phyloP scores from a whole-genome alignment of 495 filamentous ascomycete species.

The Neurospora sp. region DNA sequence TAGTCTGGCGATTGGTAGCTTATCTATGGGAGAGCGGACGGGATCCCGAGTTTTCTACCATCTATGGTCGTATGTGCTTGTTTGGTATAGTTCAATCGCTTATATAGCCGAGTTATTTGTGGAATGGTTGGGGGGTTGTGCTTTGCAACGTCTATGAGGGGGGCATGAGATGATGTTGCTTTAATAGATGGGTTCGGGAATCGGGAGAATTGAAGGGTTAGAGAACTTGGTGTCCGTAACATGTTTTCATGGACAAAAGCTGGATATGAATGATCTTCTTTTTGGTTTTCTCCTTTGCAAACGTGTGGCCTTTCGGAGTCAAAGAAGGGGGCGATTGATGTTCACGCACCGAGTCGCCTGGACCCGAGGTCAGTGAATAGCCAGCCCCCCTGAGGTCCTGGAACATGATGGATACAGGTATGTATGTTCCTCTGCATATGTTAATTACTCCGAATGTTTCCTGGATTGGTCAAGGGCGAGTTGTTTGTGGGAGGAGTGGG shows the following conservation, averaged over 20 bases:
- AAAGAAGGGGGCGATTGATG: neutral
- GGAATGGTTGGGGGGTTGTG: neutral
- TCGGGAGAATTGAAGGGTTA: neutral
- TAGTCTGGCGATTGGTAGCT: constrained; percentile 15
- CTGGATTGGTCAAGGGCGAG: no score
- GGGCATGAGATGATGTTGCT: neutral
- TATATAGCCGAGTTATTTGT: neutral
- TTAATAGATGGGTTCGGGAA: neutral
- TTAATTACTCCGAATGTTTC: no score
- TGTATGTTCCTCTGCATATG: neutral
- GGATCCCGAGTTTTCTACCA: constrained; percentile 1
- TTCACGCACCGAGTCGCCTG: neutral
- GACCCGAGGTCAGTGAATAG: neutral
- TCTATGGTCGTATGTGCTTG: neutral
- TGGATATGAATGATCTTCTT: neutral
- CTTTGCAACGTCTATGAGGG: neutral
- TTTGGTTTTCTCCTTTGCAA: neutral
- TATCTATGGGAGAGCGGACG: neutral
- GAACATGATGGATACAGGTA: neutral
- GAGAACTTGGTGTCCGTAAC: neutral
- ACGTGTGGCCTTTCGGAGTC: no score
- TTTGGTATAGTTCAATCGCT: neutral
- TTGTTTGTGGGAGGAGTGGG: no score
- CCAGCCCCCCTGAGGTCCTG: neutral
- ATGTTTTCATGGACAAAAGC: neutral